These are phyloP conservation scores for Phylloporus scabripes DNA, from an alignment of 768 basidiomycete species.

Conservation along the genomic window DNA sequence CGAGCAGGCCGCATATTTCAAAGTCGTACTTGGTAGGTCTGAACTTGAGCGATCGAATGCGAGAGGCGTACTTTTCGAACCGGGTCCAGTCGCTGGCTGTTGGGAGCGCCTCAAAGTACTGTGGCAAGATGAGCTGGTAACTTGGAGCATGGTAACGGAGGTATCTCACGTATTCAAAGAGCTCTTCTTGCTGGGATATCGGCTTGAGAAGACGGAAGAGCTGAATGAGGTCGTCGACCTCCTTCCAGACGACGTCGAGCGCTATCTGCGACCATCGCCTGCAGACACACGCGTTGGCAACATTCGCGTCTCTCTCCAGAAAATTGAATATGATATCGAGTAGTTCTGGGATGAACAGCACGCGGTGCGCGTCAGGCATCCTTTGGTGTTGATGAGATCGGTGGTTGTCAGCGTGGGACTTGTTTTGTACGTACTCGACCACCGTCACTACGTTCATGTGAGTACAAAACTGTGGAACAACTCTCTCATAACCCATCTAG, in stretches of 20 bases:
- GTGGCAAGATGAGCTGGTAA: neutral
- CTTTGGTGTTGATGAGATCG: too few relatives aligned
- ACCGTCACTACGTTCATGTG: neutral
- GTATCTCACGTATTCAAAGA: conserved; percentile 21
- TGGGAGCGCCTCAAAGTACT: conserved; percentile 41
- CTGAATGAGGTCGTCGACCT: conserved; percentile 40
- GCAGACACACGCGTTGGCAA: conserved; percentile 48
- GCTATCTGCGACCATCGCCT: conserved; percentile 55
- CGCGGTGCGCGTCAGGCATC: conserved; percentile 19
- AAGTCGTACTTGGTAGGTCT: conserved; percentile 9
- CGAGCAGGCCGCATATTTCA: conserved; percentile 27
- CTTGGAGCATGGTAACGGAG: neutral
- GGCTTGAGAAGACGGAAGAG: conserved; percentile 50
- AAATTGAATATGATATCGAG: conserved; percentile 51
- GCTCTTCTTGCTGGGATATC: conserved; percentile 21
- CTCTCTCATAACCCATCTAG: too few relatives aligned
- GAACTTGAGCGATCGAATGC: conserved; percentile 39
- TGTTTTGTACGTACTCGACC: too few relatives aligned
- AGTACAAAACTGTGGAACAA: too few relatives aligned
- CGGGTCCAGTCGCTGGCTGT: conserved; percentile 49
- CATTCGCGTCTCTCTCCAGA: conserved; percentile 38
- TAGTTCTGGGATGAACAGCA: conserved; percentile 54
- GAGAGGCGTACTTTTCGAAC: conserved; percentile 49
- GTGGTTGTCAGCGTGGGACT: neutral
- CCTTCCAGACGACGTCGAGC: conserved; percentile 53